Conservation (phyloP, 768 basidiomycete species). For the Phaeotremella skinneri region DNA sequence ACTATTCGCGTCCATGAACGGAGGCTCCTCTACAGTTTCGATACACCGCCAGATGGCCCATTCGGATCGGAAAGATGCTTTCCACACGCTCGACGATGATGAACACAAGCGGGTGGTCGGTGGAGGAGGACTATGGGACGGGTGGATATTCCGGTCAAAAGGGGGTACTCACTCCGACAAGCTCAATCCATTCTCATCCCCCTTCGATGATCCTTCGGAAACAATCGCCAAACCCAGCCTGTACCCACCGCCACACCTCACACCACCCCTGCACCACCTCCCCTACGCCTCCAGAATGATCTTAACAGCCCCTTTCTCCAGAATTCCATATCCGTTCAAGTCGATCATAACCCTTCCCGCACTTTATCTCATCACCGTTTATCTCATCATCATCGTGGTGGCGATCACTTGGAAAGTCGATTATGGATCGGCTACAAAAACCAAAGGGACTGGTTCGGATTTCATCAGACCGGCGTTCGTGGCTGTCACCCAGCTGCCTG, state of each 20-base stretch:
- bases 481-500: conserved; percentile 42
- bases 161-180: conserved; percentile 5
- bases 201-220: neutral
- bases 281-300: conserved; percentile 25
- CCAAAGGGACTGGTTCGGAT: conserved; percentile 35
- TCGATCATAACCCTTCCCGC: conserved; percentile 32
- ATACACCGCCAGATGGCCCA: neutral
- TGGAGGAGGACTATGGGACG: conserved; percentile 19
- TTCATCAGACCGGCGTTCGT: conserved; percentile 41
- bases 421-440: conserved; percentile 19
- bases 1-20: conserved; percentile 35
- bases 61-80: neutral
- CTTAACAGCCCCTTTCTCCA: conserved; percentile 32
- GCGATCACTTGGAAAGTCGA: conserved; percentile 40
- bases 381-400: conserved; percentile 35
- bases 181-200: conserved; percentile 12
- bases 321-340: conserved; percentile 22
- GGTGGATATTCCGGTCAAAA: conserved; percentile 16
- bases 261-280: conserved; percentile 23
- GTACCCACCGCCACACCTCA: conserved; percentile 39
- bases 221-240: conserved; percentile 11
- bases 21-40: neutral
- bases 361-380: conserved; percentile 30
- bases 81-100: neutral
- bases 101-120: conserved; percentile 11